Conservation (phyloP, 139 green algal genomes). For the Zygnema cylindricum region DNA sequence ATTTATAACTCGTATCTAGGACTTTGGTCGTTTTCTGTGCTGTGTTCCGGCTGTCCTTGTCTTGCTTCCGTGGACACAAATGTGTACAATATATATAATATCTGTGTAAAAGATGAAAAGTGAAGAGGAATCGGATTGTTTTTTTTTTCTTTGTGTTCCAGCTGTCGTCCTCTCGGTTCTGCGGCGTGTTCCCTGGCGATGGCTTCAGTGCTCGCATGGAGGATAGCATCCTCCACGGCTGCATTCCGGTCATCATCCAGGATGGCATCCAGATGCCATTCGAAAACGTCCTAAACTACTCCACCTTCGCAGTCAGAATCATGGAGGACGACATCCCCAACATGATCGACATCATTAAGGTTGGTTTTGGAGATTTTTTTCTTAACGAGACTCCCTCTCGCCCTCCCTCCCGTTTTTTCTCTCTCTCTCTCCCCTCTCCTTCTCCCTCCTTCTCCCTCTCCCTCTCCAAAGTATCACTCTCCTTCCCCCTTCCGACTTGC, state of each 20-base stretch:
- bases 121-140: background rate
- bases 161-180: conserved; percentile 30
- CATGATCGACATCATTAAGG: conserved; percentile 46
- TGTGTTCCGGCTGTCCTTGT: too few species aligned
- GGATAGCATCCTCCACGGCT: conserved; percentile 37
- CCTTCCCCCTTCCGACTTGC: background rate
- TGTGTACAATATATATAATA: background rate
- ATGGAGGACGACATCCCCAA: conserved; percentile 42
- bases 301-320: conserved; percentile 24
- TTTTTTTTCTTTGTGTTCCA: too few species aligned
- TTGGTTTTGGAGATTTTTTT: too few species aligned
- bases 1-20: too few species aligned
- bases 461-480: background rate
- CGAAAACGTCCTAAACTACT: conserved; percentile 44
- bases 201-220: conserved; percentile 39
- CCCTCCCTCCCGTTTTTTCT: background rate
- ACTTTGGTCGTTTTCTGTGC: too few species aligned
- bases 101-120: background rate
- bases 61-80: too few species aligned
- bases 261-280: conserved; percentile 51
- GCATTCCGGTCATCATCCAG: conserved; percentile 52
- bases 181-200: conserved; percentile 42
- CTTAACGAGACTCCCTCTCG: too few species aligned
- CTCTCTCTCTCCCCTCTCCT: background rate
- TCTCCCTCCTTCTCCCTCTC: background rate